Percentiles rank a stretch among this genome's conserved stretches.
phyloP scores from a whole-genome alignment of 2,329 filamentous ascomycete species.

The Ophiobolus disseminans region DNA sequence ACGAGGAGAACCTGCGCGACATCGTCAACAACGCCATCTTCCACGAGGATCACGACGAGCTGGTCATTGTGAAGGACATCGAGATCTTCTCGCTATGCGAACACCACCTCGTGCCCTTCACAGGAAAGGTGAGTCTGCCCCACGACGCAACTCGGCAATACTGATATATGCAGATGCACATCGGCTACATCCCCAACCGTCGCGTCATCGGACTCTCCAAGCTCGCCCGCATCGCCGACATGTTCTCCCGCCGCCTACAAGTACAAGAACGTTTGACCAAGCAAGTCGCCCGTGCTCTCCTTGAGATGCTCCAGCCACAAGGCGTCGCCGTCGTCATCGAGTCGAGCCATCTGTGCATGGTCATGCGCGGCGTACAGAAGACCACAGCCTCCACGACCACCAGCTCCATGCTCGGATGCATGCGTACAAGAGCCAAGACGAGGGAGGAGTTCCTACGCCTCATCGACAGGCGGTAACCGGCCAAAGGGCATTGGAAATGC shows the following conservation, averaged over 20 bases:
- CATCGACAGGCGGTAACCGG: conserved; percentile 41
- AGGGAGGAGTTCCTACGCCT: conserved; percentile 94
- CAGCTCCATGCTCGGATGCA: conserved; percentile 96
- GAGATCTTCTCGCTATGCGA: conserved; percentile 95
- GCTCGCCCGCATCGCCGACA: conserved; percentile 91
- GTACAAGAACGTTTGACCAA: conserved; percentile 97
- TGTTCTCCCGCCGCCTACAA: conserved; percentile 92
- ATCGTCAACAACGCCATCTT: conserved; percentile 95
- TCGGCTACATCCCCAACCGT: conserved; percentile 92
- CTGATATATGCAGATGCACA: conserved; percentile 78
- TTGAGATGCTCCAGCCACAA: conserved; percentile 89
- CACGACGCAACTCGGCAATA: neutral
- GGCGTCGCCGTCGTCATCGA: conserved; percentile 98
- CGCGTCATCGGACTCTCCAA: conserved; percentile 96
- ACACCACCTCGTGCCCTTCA: conserved; percentile 96
- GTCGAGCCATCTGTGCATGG: conserved; percentile 96
- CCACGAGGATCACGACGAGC: conserved; percentile 93
- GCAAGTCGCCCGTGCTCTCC: conserved; percentile 92
- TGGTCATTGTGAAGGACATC: conserved; percentile 98
- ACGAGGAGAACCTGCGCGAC: conserved; percentile 90
- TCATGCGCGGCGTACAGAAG: conserved; percentile 98
- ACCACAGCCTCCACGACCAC: conserved; percentile 86
- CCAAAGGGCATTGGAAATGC: too few relatives aligned
- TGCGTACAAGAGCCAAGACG: conserved; percentile 91
- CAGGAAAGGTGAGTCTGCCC: conserved; percentile 73